These are phyloP conservation scores for Arthrobotrys conoides DNA, from an alignment of 2,329 filamentous ascomycete species.

Conservation along the genomic window DNA sequence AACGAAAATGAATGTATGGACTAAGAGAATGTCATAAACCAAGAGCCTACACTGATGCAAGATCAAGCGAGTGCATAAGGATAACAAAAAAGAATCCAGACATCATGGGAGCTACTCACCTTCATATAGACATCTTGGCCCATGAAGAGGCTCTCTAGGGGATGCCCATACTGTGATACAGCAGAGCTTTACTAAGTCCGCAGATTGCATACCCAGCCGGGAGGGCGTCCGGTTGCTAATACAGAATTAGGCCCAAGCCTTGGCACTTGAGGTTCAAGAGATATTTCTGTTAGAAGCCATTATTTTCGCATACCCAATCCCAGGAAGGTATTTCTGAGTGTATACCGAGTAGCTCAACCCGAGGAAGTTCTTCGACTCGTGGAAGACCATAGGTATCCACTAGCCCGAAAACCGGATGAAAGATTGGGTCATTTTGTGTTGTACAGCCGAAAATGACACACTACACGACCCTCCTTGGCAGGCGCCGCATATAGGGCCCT, in stretches of 20 bases:
- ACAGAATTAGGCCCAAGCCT: neutral
- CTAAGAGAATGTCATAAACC: conserved; percentile 52
- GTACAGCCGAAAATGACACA: conserved; percentile 56
- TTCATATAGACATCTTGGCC: conserved; percentile 55
- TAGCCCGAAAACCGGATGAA: neutral
- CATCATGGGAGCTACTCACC: conserved; percentile 12
- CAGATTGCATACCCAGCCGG: conserved; percentile 30
- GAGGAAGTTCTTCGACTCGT: conserved; percentile 10
- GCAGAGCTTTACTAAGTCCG: conserved; percentile 1
- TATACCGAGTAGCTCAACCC: conserved; percentile 8
- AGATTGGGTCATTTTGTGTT: conserved; percentile 39
- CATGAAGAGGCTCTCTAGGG: neutral
- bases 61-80: conserved; percentile 41
- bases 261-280: conserved; percentile 2
- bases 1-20: conserved; percentile 33
- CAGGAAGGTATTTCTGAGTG: conserved; percentile 1
- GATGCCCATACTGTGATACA: neutral
- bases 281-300: neutral
- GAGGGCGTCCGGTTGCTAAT: conserved; percentile 17
- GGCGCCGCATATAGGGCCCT: conserved; percentile 6
- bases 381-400: neutral
- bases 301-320: conserved; percentile 16
- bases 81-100: conserved; percentile 21
- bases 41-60: conserved; percentile 33
- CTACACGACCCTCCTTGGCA: conserved; percentile 15